Evolutionary conservation across 257 asterid genomes (phyloP), one percentile per base, ranked within the genome.

Genomic region (Nicotiana benthamiana): DNA sequence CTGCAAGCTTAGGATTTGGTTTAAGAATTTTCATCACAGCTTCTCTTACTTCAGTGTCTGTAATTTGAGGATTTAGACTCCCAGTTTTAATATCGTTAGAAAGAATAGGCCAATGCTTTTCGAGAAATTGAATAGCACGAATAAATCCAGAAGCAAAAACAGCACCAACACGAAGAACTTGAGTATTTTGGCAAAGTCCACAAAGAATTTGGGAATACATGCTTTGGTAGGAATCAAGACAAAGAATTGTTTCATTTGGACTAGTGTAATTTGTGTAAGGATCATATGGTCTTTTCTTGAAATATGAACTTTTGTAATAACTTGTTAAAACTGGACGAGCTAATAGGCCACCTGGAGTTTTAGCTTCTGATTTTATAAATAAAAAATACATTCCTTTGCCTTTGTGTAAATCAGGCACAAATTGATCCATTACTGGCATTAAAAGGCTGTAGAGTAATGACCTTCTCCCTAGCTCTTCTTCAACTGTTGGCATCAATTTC

Each of bases 141-240:
- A 87, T 84, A 61, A 87, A 87, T 24, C 89, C 90, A 16, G 90
- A 85, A 52, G 89, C 90, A 24, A 87, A 87, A 30, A 87, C 89
- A 1, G 90, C 90, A 3, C 90, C 90, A 52, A 87, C 87, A 0
- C 90, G 79, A 4, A 87, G 79, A 72, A 87, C 90, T 20, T 87
- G 28, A 15, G 82, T 28, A 12, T 85, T 84, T 83, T 85, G 84
- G 56, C 84, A 75, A 56, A 87, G 87, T 72, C 90, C 88, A 13
- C 90, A 87, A 16, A 87, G 87, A 87, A 87, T 85, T 53, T 87
- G 90, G 1, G 90, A 81, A 34, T 87, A 85, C 90, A 87, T 87
- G 83, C 90, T 87, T 56, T 87, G 90, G 84, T 48, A 83, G 1
- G 90, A 79, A 22, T 87, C 90, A 18, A 43, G n/a, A 78, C 90